These are phyloP conservation scores for Globisporangium cederbergense DNA, from an alignment of 352 stramenopile genomes.

Conservation along the genomic window DNA sequence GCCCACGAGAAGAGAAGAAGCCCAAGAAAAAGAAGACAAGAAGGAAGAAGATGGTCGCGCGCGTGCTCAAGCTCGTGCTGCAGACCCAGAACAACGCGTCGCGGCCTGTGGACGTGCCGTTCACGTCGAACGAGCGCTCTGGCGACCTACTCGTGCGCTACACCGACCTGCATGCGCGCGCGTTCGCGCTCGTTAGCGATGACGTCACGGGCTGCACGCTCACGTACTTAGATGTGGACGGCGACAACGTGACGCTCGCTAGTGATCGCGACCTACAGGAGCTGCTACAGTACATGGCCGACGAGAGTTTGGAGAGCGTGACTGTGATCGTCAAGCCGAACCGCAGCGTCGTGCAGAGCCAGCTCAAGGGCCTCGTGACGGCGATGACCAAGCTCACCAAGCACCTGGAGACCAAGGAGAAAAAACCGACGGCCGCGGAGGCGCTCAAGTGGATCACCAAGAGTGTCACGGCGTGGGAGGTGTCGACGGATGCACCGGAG, in stretches of 20 bases:
- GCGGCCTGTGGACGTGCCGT: background rate
- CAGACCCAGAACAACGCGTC: conserved; percentile 1
- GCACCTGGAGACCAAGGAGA: conserved; percentile 23
- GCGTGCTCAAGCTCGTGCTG: conserved; percentile 5
- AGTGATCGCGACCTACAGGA: conserved; percentile 32
- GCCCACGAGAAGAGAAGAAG: background rate
- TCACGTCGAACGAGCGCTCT: background rate
- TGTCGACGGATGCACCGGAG: conserved; percentile 35
- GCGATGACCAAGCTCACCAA: conserved; percentile 49
- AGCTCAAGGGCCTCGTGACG: conserved; percentile 44
- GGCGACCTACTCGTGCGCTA: background rate
- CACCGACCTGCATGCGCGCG: background rate
- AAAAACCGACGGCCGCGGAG: conserved; percentile 35
- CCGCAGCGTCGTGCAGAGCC: conserved; percentile 29
- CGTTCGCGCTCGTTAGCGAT: background rate
- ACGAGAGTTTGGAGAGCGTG: conserved; percentile 5
- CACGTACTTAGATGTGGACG: conserved; percentile 39
- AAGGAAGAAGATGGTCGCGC: background rate
- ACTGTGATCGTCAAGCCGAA: conserved; percentile 14
- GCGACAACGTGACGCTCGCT: conserved; percentile 39
- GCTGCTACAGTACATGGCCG: conserved; percentile 25
- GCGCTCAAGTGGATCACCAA: conserved; percentile 36
- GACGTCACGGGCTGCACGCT: conserved; percentile 13
- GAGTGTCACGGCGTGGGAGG: conserved; percentile 40
- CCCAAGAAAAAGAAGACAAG: background rate